Evolutionary conservation across 208 protist genomes (phyloP).

Genomic region (Trypanosoma melophagium): DNA sequence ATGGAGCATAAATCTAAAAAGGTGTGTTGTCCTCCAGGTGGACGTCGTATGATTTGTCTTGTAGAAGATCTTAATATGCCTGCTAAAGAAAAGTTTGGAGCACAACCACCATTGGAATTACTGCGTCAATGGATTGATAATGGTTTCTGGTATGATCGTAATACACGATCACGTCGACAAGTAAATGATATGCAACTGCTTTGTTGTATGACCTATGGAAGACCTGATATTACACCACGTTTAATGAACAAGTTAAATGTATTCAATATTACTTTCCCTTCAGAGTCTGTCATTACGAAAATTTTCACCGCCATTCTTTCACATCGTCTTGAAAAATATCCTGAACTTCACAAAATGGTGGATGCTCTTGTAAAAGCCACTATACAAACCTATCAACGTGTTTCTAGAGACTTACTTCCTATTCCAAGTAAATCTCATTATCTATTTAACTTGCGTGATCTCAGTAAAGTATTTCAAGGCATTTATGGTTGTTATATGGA

Average conservation of each 20-base stretch:
- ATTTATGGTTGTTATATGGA: slow-evolving; percentile 91
- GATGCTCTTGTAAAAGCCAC: slow-evolving; percentile 94
- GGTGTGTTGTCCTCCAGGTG: slow-evolving; percentile 92
- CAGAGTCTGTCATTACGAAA: slow-evolving; percentile 87
- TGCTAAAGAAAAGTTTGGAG: slow-evolving; percentile 96
- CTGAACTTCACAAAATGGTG: slow-evolving; percentile 89
- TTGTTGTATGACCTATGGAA: slow-evolving; percentile 97
- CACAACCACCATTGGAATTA: slow-evolving; percentile 97
- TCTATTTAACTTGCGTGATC: slow-evolving; percentile 97
- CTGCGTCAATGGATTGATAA: slow-evolving; percentile 97
- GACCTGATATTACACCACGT: slow-evolving; percentile 92
- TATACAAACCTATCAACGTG: slow-evolving; percentile 93
- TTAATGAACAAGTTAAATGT: slow-evolving; percentile 95
- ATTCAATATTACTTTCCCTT: slow-evolving; percentile 96
- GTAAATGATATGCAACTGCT: slow-evolving; percentile 97
- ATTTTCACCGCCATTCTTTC: slow-evolving; percentile 97
- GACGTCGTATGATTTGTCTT: slow-evolving; percentile 95
- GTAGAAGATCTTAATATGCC: slow-evolving; percentile 99
- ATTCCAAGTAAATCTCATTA: slow-evolving; percentile 98
- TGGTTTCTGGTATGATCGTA: slow-evolving; percentile 97
- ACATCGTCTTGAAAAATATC: slow-evolving; percentile 90
- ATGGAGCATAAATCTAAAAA: slow-evolving; percentile 97
- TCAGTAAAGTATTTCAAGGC: slow-evolving; percentile 98
- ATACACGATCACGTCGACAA: slow-evolving; percentile 89
- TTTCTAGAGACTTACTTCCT: slow-evolving; percentile 92